A percentile compares a stretch with the other conserved stretches of the same genome.
phyloP scores from a whole-genome alignment of 164 flowering plant species.

The Vitis riparia region DNA sequence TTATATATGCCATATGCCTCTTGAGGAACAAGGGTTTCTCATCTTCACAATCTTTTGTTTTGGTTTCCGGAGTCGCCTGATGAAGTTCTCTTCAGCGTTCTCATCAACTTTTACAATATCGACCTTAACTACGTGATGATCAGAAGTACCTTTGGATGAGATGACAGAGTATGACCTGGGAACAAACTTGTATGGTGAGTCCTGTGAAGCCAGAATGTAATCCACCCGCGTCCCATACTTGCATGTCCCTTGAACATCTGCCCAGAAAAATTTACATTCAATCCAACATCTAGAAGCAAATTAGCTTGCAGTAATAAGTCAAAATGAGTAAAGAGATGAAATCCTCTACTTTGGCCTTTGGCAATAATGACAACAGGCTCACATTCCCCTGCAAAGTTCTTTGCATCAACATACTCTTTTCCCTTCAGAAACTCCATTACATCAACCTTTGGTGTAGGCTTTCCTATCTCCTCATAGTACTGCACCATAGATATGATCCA shows the following conservation, averaged over 20 bases:
- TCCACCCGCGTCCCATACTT: constrained; percentile 95
- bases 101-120: constrained; percentile 39
- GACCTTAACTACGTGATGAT: constrained; percentile 92
- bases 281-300: neutral
- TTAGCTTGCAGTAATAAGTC: neutral
- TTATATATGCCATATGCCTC: constrained; percentile 32
- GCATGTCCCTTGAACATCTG: constrained; percentile 98
- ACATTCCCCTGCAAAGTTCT: constrained; percentile 86
- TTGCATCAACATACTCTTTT: constrained; percentile 71
- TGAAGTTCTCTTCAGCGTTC: constrained; percentile 2
- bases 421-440: constrained; percentile 80
- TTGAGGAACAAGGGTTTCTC: constrained; percentile 22
- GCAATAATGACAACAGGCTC: constrained; percentile 91
- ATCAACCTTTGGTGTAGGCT: constrained; percentile 83
- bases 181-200: constrained; percentile 72
- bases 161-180: constrained; percentile 85
- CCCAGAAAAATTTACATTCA: neutral
- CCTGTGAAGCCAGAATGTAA: constrained; percentile 71
- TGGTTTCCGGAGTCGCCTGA: constrained; percentile 11
- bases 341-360: constrained; percentile 83
- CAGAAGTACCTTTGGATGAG: constrained; percentile 97
- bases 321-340: neutral
- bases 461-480: constrained; percentile 96
- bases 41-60: constrained; percentile 35
- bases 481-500: constrained; percentile 22